Evolutionary conservation across 2,329 filamentous ascomycete genomes (phyloP), one percentile per base, ranked within the genome.

Genomic region (Paraconiothyrium brasiliense): DNA sequence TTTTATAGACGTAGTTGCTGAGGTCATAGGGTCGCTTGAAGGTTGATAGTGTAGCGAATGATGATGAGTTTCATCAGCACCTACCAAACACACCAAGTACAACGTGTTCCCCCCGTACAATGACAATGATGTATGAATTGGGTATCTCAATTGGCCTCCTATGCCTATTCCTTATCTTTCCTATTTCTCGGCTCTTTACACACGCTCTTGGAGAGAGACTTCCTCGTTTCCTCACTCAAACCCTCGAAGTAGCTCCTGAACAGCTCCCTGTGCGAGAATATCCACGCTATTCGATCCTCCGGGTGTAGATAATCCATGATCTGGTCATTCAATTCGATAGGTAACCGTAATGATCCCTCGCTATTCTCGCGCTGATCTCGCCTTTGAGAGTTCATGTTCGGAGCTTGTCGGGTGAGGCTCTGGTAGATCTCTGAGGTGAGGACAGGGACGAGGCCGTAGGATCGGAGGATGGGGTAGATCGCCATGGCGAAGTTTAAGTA

Each of bases 401-500:
- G 46, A n/a, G 37, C 32, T 47, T 54, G 57, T 51, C 67, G 58
- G 34, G 61, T 64, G 46, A 78, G 72, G 58, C 70, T 67, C n/a
- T 67, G 57, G 48, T 69, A 69, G 9, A 71, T 76, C 20, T 62
- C 50, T 1, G 59, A 47, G 4, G 72, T 73, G 37, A 78, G 68
- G 16, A 67, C 60, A n/a, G 75, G 75, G 8, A 70, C 69, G 4
- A 78, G 64, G 35, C 71, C 76, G 49, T 79, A 77, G 14, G 71
- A 70, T 54, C 76, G 74, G 7, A 85, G 72, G 3, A 80, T 72
- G 5, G 79, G 79, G 63, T 84, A 84, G 46, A 80, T 76, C 51
- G 81, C 82, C 37, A 85, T 77, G 2, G 80, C 80, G 54, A 85
- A 79, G 37, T 78, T 80, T 68, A 84, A 77, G 58, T 81, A 81